A percentile compares a stretch with the other conserved stretches of the same genome.
Conservation (phyloP, 2,329 filamentous ascomycete genomes). For the Phialophora macrospora region DNA sequence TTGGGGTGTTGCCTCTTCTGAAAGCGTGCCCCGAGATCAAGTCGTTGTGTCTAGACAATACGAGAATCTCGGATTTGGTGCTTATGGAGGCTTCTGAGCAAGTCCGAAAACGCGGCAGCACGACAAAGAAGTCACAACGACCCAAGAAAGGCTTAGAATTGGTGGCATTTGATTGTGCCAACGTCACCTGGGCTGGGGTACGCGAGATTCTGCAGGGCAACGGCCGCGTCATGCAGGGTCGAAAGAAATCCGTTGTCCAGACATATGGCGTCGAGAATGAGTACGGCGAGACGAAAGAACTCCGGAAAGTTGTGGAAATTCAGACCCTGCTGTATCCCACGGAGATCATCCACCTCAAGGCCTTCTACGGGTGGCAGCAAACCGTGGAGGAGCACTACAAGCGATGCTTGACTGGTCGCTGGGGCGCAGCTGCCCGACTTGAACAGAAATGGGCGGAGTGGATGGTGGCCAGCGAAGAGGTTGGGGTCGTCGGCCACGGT, state of each 20-base stretch:
- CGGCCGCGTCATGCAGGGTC: constrained; percentile 63
- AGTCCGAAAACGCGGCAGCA: constrained; percentile 68
- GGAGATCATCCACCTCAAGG: constrained; percentile 84
- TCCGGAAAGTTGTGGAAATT: constrained; percentile 34
- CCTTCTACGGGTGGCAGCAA: constrained; percentile 93
- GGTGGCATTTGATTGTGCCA: constrained; percentile 87
- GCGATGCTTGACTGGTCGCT: constrained; percentile 77
- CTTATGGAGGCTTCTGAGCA: constrained; percentile 84
- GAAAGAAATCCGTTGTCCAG: constrained; percentile 36
- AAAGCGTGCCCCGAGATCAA: constrained; percentile 72
- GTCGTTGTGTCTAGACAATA: constrained; percentile 89
- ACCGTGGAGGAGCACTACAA: constrained; percentile 93
- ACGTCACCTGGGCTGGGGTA: constrained; percentile 90
- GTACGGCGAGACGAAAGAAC: constrained; percentile 30
- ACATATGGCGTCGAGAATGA: constrained; percentile 22
- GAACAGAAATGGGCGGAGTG: constrained; percentile 92
- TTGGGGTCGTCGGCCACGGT: constrained; percentile 64
- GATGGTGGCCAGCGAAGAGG: constrained; percentile 90
- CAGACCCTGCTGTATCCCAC: constrained; percentile 65
- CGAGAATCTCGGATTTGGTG: constrained; percentile 82
- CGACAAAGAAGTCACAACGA: constrained; percentile 47
- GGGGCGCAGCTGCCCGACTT: constrained; percentile 73
- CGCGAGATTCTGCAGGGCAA: constrained; percentile 86
- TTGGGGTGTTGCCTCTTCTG: constrained; percentile 80
- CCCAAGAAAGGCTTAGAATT: constrained; percentile 71